Base-by-base conservation (phyloP, 2,329 filamentous ascomycete species). In the Aspergillus tamarii region DNA sequence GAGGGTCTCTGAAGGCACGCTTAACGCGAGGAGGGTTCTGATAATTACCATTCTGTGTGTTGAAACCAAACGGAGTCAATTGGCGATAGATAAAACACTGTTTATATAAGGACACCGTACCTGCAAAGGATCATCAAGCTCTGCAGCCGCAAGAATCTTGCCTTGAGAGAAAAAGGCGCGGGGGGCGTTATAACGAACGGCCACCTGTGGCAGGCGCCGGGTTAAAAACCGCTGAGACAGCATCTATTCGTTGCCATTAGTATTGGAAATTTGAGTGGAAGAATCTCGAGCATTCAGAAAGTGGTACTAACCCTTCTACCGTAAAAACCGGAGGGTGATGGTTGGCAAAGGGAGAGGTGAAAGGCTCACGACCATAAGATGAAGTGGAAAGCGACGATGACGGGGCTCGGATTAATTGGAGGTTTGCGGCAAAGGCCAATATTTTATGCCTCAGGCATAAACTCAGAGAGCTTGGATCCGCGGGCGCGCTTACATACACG, bases 1-100 rank as follows among this genome's bases (percentile, higher is more conserved):
- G 88, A 41, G 96, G 95, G 80, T 98, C 95, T 77, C 95, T 92
- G 83, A 93, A 91, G 79, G 93, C 90, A 72, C 94, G 91, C 85
- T 97, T 97, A 80, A 94, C 83, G 60, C 85, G 73, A 52, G 81
- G 81, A 68, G 82, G 82, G 69, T 84, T 84, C 66, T 78, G 76
- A 68, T 83, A 84, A 69, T 77, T 78, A 66, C 77, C 77, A 66
- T 83, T 83, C 81, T 83, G 69, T 57, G 57, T 43, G 26, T 54
- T 28, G 58, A 57, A 57, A 48, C 69, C 65, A 70, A 66, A 67
- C 50, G 48, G 36, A 32, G 65, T 66, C 63, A 69, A 67, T 68
- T 58, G 65, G 48, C 4, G 30, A 46, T 41, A 26, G 26, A 23
- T 23, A 46, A 23, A 48, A 41, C 28, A 50, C 11, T 16, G 55